These are phyloP conservation scores for Sclerotiophoma versabilis DNA, from an alignment of 2,329 filamentous ascomycete species.

Conservation along the genomic window DNA sequence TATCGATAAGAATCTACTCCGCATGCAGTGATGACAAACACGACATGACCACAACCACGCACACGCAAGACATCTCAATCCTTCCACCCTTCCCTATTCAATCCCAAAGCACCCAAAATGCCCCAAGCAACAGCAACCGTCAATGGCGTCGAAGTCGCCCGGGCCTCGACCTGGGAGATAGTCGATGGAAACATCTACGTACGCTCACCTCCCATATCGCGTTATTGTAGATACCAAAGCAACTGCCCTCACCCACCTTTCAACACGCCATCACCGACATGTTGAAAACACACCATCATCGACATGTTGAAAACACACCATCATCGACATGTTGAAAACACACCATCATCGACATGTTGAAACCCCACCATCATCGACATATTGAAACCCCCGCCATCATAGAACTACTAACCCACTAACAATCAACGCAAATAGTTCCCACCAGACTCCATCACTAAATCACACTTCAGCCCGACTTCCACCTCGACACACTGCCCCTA, in stretches of 20 bases:
- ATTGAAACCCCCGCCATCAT: no score
- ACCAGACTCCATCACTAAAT: conserved; percentile 54
- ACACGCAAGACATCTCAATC: neutral
- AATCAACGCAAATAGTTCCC: no score
- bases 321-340: no score
- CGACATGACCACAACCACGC: neutral
- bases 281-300: no score
- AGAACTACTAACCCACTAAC: no score
- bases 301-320: no score
- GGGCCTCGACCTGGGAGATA: conserved; percentile 59
- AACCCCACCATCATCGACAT: no score
- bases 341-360: no score
- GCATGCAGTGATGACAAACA: conserved; percentile 10
- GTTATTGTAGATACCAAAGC: no score
- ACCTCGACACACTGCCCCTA: conserved; percentile 61
- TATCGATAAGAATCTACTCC: conserved; percentile 24
- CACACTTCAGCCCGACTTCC: conserved; percentile 54
- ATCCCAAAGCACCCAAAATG: conserved; percentile 21
- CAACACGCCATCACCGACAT: neutral
- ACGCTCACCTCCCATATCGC: no score
- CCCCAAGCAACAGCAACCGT: conserved; percentile 56
- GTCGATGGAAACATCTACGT: conserved; percentile 67
- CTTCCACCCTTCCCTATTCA: neutral
- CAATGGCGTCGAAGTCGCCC: conserved; percentile 59
- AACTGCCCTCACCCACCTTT: neutral